These are phyloP conservation scores for Vitis amurensis DNA, from an alignment of 164 flowering plant species.

Conservation along the genomic window DNA sequence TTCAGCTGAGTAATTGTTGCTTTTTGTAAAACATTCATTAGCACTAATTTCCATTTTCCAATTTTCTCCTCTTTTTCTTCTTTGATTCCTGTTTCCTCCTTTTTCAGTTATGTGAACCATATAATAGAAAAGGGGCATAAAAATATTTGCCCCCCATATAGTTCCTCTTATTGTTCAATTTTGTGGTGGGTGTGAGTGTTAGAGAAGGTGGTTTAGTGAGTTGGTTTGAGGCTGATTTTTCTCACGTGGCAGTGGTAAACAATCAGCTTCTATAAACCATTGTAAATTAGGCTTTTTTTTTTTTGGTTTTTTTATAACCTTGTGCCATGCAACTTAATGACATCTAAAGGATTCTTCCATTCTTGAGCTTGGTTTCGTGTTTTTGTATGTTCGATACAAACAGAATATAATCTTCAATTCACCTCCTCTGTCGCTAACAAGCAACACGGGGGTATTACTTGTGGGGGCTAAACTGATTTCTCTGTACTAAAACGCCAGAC, in stretches of 20 bases:
- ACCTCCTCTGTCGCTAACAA: too few relatives aligned
- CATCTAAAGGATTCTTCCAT: background rate
- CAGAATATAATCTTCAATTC: too few relatives aligned
- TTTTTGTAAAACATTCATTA: constrained; percentile 20
- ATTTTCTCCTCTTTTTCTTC: constrained; percentile 1
- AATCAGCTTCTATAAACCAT: constrained; percentile 8
- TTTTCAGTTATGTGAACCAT: constrained; percentile 9
- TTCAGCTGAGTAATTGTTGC: constrained; percentile 8
- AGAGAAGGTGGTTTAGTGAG: constrained; percentile 11
- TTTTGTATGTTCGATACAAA: too few relatives aligned
- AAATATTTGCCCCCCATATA: constrained; percentile 25
- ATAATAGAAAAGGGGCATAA: constrained; percentile 18
- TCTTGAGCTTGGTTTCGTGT: background rate
- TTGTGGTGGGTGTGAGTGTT: constrained; percentile 26
- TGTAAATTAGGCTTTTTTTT: constrained; percentile 15
- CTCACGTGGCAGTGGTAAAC: constrained; percentile 7
- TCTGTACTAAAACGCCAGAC: too few relatives aligned
- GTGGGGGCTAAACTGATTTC: too few relatives aligned
- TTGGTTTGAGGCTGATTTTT: constrained; percentile 9
- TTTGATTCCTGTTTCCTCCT: background rate
- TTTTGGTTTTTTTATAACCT: background rate
- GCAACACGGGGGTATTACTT: too few relatives aligned
- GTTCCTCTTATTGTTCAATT: constrained; percentile 11
- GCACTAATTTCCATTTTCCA: constrained; percentile 5
- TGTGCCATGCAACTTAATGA: background rate